phyloP scores from a whole-genome alignment of 108 stramenopile genomes.

The Cyclotella baltica region DNA sequence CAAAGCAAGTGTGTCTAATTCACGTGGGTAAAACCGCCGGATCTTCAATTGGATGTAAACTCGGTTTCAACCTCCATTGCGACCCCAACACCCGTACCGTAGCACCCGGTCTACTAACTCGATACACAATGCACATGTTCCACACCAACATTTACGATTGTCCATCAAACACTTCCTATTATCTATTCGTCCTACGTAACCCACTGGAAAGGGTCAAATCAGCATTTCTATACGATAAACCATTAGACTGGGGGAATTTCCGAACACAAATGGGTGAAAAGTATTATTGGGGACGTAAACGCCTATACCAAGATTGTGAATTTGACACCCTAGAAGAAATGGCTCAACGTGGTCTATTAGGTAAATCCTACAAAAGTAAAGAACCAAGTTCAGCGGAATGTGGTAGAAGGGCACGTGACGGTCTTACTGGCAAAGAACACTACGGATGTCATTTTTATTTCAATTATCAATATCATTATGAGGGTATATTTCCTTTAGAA shows the following conservation, averaged over 20 bases:
- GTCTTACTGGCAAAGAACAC: conserved; percentile 6
- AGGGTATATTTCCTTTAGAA: background rate
- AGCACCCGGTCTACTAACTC: background rate
- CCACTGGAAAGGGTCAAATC: background rate
- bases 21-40: conserved; percentile 22
- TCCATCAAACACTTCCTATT: background rate
- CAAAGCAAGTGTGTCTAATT: conserved; percentile 6
- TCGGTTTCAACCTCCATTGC: conserved; percentile 12
- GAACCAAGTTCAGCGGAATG: background rate
- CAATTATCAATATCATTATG: conserved; percentile 18
- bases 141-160: conserved; percentile 9
- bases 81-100: background rate
- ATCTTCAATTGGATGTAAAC: background rate
- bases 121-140: background rate
- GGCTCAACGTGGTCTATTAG: background rate
- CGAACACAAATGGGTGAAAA: background rate
- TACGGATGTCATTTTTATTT: conserved; percentile 8
- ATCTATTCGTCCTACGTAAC: conserved; percentile 8
- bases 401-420: background rate
- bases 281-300: background rate
- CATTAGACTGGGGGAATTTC: background rate
- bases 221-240: conserved; percentile 7
- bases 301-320: conserved; percentile 2
- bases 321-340: conserved; percentile 12
- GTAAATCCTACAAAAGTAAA: background rate